Evolutionary conservation across 306 rosid genomes (phyloP).

Genomic region (Corylus heterophylla): DNA sequence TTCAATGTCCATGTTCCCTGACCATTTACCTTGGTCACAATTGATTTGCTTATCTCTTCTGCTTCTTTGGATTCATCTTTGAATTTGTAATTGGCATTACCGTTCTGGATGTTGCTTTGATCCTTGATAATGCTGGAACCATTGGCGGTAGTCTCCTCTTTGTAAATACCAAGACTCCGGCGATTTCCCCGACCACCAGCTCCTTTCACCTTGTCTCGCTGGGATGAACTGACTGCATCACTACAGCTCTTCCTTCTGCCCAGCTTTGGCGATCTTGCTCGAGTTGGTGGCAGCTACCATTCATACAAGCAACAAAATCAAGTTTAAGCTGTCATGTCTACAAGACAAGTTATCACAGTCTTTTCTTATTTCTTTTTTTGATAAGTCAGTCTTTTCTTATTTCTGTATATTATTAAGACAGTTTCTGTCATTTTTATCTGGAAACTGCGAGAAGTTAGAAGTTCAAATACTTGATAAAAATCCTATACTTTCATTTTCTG

Average conservation of each 20-base stretch:
- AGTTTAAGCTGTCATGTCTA: conserved; percentile 27
- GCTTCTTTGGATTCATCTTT: conserved; percentile 32
- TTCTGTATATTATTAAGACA: neutral
- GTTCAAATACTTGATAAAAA: conserved; percentile 1
- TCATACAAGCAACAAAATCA: conserved; percentile 23
- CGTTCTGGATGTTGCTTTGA: conserved; percentile 35
- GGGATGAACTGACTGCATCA: conserved; percentile 40
- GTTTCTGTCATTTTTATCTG: neutral
- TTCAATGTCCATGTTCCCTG: conserved; percentile 46
- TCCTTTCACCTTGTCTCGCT: conserved; percentile 45
- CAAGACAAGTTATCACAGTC: neutral
- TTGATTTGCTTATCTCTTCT: conserved; percentile 35
- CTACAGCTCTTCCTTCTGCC: conserved; percentile 77
- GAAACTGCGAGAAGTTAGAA: neutral
- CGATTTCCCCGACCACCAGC: conserved; percentile 40
- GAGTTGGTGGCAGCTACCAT: conserved; percentile 86
- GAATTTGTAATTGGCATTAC: conserved; percentile 33
- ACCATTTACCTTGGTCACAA: conserved; percentile 37
- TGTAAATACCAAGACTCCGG: conserved; percentile 28
- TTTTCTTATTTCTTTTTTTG: neutral
- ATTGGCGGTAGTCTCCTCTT: conserved; percentile 28
- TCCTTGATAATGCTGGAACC: conserved; percentile 20
- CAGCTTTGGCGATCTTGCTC: conserved; percentile 95
- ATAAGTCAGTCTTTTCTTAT: neutral
- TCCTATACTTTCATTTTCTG: neutral